Base-by-base conservation (phyloP, 306 rosid genomes). In the Cicer yamashitae region DNA sequence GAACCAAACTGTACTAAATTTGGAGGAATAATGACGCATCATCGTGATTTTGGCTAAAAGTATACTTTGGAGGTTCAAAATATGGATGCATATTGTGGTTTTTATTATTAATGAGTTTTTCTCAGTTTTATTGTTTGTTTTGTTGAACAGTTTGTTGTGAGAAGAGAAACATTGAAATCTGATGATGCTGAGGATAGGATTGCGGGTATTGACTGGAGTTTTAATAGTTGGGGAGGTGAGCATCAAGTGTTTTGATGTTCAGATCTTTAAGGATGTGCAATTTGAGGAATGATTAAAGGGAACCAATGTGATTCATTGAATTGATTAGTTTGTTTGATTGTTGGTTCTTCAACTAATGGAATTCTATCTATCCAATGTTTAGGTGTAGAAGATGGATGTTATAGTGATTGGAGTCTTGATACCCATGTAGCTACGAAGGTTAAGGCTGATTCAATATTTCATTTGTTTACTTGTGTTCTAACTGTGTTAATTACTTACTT, bases 211-310 rank as follows among this genome's bases (percentile, higher is more conserved):
- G 96, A 92, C 78, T 94, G 99, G 99, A 68, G 10, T 38, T 94
- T 94, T 77, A 94, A 94, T 83, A 83, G 97, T 45, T 94, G 99
- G 99, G 99, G 97, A 79, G 97, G 99, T 92, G 82, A 72, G 86
- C 50, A 57, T 60, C 41, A 7, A 8, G 14, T 48, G 48, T 62
- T 14, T 76, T 77, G 54, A 25, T 65, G 11, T 60, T 59, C 12
- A 7, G 34, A 53, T 65, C 9, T 11, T 43, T 43, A 65, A 14
- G 40, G 59, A 51, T 58, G 39, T 3, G 47, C 46, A n/a, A 54
- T 78, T 71, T 81, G 62, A 77, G 25, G 48, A 82, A 48, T 41
- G 39, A 43, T 37, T 59, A 8, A 43, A 46, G 25, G 67, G 11
- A 45, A 13, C 25, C 22, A 34, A 58, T 58, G 15, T 53, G 73